These are phyloP conservation scores for Paraleonurus japonicus DNA, from an alignment of 257 asterid species.

Conservation along the genomic window DNA sequence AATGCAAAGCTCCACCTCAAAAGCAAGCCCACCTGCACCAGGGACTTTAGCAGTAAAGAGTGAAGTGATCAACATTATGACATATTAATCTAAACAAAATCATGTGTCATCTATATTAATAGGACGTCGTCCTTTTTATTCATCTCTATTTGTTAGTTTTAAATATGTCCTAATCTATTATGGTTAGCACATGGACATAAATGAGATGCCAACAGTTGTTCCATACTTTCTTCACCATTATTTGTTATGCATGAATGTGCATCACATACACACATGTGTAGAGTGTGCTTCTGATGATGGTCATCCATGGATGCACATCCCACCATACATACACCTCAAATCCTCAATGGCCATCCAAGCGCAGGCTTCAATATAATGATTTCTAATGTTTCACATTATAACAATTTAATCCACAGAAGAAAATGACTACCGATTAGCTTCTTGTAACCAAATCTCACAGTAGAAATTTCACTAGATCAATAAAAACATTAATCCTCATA, in stretches of 20 bases:
- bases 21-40: too few relatives aligned
- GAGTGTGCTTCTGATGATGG: background rate
- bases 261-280: background rate
- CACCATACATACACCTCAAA: background rate
- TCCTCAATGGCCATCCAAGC: background rate
- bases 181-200: background rate
- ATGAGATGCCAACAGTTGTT: background rate
- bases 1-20: too few relatives aligned
- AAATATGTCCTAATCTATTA: too few relatives aligned
- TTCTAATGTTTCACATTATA: background rate
- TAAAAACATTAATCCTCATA: constrained; percentile 7
- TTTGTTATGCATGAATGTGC: constrained; percentile 1
- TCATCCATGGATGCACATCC: background rate
- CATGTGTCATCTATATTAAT: too few relatives aligned
- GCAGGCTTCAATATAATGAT: background rate
- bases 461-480: constrained; percentile 12
- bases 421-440: background rate
- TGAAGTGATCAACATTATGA: too few relatives aligned
- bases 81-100: too few relatives aligned
- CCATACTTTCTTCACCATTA: background rate
- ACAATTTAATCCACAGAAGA: background rate
- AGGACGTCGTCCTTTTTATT: too few relatives aligned
- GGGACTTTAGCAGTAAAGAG: too few relatives aligned
- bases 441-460: background rate
- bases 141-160: too few relatives aligned